Percentiles rank a stretch among this genome's conserved stretches.
phyloP scores from a whole-genome alignment of 169 alveolate genomes.

The Babesia bovis region DNA sequence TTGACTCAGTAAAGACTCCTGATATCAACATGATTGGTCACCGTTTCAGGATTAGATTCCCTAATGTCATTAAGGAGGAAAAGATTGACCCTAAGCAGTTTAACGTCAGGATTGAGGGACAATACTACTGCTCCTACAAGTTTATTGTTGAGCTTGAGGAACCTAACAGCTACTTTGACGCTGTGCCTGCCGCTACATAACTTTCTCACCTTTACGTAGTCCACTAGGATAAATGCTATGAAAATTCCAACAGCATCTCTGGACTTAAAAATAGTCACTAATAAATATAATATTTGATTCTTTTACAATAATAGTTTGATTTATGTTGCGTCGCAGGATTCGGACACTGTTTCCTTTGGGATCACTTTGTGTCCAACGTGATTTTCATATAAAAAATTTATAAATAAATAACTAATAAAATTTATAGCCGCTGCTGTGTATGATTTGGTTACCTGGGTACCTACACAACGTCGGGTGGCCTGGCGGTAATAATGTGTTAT shows the following conservation, averaged over 20 bases:
- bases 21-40: slow-evolving; percentile 1
- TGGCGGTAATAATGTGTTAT: not conserved
- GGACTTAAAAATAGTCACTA: not conserved
- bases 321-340: too few species aligned
- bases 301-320: not conserved
- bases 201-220: not conserved
- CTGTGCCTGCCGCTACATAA: slow-evolving; percentile 3
- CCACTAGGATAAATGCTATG: not conserved
- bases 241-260: not conserved
- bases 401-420: too few species aligned
- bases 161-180: slow-evolving; percentile 31
- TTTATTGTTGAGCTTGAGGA: slow-evolving; percentile 29
- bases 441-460: too few species aligned
- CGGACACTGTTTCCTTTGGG: too few species aligned
- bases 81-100: not conserved
- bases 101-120: not conserved
- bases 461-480: slow-evolving; percentile 5
- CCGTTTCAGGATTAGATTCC: slow-evolving; percentile 20
- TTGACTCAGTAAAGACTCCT: not conserved
- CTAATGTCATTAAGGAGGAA: not conserved
- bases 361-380: too few species aligned
- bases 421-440: too few species aligned
- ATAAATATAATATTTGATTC: too few species aligned
- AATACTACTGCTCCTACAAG: not conserved
- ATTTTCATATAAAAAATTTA: too few species aligned